Evolutionary conservation across 2,329 filamentous ascomycete genomes (phyloP).

Genomic region (Aspergillus japonicus): DNA sequence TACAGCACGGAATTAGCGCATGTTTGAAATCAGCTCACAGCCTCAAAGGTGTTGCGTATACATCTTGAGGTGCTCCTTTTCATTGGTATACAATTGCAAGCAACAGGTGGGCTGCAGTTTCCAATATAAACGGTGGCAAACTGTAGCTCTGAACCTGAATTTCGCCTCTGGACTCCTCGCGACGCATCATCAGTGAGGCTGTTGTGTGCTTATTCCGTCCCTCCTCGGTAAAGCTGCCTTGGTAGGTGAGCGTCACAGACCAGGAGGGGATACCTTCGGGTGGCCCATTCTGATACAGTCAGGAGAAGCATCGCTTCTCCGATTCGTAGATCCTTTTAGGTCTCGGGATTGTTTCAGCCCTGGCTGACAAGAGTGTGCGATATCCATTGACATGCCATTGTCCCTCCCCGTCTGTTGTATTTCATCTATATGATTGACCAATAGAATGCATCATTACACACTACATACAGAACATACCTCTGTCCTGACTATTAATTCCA

Average conservation of each 20-base stretch:
- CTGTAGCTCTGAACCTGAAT: not conserved
- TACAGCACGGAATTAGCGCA: not conserved
- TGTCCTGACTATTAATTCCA: not conserved
- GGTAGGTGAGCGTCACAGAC: not conserved
- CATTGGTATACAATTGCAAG: not conserved
- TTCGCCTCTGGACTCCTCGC: not conserved
- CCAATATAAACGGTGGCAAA: not conserved
- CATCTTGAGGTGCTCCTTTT: not conserved
- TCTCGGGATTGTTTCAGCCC: not conserved
- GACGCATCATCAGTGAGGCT: constrained; percentile 8
- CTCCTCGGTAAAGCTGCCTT: not conserved
- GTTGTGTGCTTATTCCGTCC: not conserved
- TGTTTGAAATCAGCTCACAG: not conserved
- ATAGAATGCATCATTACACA: not conserved
- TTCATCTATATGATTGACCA: not conserved
- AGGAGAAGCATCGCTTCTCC: not conserved
- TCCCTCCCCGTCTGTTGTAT: not conserved
- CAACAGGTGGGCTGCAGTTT: not conserved
- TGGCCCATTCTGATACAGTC: not conserved
- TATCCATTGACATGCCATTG: not conserved
- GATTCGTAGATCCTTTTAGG: not conserved
- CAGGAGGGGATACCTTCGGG: not conserved
- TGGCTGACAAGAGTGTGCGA: not conserved
- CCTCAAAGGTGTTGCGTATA: not conserved
- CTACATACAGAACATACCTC: not conserved